Evolutionary conservation across 2,329 filamentous ascomycete species (phyloP).

Genomic region (Pseudogymnoascus sp.): DNA sequence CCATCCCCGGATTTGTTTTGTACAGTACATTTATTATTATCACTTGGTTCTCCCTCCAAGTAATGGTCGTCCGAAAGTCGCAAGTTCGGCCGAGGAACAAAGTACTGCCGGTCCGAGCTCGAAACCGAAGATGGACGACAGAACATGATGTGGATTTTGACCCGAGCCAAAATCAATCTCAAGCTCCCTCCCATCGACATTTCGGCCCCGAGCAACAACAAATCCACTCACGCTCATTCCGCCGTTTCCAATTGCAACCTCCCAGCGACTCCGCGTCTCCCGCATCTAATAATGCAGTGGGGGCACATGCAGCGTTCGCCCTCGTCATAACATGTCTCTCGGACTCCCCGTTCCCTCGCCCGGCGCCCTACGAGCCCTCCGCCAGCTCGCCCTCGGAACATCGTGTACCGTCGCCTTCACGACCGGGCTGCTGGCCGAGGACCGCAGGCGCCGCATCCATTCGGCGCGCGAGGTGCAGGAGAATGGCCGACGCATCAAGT

Average conservation of each 20-base stretch:
- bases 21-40: neutral
- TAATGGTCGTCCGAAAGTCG: neutral
- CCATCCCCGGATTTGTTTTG: neutral
- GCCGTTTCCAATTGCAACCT: neutral
- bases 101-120: neutral
- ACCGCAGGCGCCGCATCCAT: slow-evolving; percentile 46
- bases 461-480: slow-evolving; percentile 41
- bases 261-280: neutral
- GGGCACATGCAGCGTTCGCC: neutral
- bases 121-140: slow-evolving; percentile 1
- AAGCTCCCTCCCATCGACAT: neutral
- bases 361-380: slow-evolving; percentile 46
- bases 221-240: neutral
- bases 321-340: slow-evolving; percentile 33
- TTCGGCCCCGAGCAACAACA: neutral
- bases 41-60: neutral
- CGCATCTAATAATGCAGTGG: neutral
- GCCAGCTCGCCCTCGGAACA: slow-evolving; percentile 46
- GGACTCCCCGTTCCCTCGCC: slow-evolving; percentile 44
- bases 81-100: neutral
- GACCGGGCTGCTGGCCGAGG: slow-evolving; percentile 41
- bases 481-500: slow-evolving; percentile 44
- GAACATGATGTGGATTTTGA: slow-evolving; percentile 4
- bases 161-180: neutral
- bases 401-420: slow-evolving; percentile 44